Conservation (phyloP, 176 grass and related monocot genomes). For the Cenchrus purpureus region DNA sequence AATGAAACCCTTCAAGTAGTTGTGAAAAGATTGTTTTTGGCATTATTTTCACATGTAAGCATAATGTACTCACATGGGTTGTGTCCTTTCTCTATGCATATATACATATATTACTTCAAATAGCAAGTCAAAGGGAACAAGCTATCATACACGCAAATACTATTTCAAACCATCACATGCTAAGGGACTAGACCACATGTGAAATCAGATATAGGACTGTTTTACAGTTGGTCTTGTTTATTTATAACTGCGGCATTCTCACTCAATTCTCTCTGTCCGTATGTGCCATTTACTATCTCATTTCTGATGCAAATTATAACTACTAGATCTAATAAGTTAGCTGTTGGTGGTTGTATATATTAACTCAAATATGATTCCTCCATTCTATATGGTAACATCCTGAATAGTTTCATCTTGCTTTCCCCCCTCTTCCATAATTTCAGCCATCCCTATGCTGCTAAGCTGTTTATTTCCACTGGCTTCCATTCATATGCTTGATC, state of each 20-base stretch:
- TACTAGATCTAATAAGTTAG: not conserved
- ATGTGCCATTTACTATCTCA: slow-evolving; percentile 17
- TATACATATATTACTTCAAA: slow-evolving; percentile 51
- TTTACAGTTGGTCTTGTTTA: slow-evolving; percentile 17
- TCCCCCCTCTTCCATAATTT: not conserved
- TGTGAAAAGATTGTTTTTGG: slow-evolving; percentile 18
- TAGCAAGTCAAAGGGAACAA: slow-evolving; percentile 17
- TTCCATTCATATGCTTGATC: not conserved
- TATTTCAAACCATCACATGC: slow-evolving; percentile 42
- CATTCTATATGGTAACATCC: not conserved
- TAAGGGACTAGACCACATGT: slow-evolving; percentile 24
- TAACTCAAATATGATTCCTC: not conserved
- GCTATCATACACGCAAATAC: slow-evolving; percentile 38
- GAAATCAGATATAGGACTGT: not conserved
- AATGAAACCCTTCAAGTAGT: not conserved
- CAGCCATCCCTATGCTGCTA: not conserved
- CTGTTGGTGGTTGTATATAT: not conserved
- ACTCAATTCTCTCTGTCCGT: not conserved
- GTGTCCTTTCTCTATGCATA: slow-evolving; percentile 30
- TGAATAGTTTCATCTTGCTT: not conserved
- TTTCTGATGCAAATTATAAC: not conserved
- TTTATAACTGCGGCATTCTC: not conserved
- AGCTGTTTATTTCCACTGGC: not conserved
- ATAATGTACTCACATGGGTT: slow-evolving; percentile 13
- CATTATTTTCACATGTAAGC: slow-evolving; percentile 6